Base-by-base conservation (phyloP, 2,329 filamentous ascomycete genomes). In the Fusarium sp. region DNA sequence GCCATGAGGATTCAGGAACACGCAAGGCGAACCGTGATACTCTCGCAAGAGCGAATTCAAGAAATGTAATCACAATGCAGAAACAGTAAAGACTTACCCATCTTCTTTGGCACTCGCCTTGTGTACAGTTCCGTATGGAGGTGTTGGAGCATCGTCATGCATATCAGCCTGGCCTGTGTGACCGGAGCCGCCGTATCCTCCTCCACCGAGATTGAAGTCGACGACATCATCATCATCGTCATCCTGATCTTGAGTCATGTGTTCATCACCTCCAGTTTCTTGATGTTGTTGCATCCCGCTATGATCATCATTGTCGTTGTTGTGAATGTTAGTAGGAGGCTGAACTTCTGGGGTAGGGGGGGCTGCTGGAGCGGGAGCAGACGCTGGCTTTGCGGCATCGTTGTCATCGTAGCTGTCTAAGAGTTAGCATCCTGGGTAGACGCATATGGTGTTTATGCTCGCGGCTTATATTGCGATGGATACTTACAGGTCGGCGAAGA, bases 401-500 rank as follows among this genome's bases (percentile, higher is more conserved):
- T 92, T 90, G 74, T 93, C 91, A 73, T 93, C 90, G 79, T 93
- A 93, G 68, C 91, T 93, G 72, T 62, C 26, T 8, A 8, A 30
- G 28, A 62, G 47, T 76, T 39, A 76, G 74, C 14, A 48, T 44
- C 17, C 18, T 8, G 11, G 44, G 28, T n/a, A 26, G 34, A 34
- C 34, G 30, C 11, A 50, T 8, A 18, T 9, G 30, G 26, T 41
- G 38, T 34, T 22, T 47, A 30, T 20, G 20, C 11, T 24, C 26
- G 50, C 20, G 36, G 22, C 32, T n/a, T 11, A 17, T 36, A 26
- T 18, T 30, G 11, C 30, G 39, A n/a, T 13, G 41, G 15, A 28
- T 39, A 76, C 94, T 85, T 87, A 98, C 95, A 98, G 90, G 85
- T 98, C 95, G 79, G 95, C 95, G 84, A 98, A 98, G 84, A 98